Conservation (phyloP, 164 flowering plant species). For the Protea cynaroides region DNA sequence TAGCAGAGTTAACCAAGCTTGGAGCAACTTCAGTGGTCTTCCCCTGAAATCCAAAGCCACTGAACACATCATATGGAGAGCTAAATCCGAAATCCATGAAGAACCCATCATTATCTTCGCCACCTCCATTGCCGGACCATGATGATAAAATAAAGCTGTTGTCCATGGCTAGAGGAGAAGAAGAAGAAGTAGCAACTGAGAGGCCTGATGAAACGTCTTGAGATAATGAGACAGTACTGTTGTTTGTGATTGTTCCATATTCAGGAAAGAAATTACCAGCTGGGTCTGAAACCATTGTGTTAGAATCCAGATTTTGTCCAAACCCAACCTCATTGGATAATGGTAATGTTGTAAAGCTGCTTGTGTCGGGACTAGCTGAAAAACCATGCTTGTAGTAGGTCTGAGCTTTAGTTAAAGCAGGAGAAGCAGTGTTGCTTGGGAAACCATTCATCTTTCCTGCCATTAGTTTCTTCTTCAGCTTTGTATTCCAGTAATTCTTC, state of each 20-base stretch:
- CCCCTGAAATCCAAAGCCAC: constrained; percentile 13
- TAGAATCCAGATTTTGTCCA: constrained; percentile 6
- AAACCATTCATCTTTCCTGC: constrained; percentile 11
- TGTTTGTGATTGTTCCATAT: constrained; percentile 8
- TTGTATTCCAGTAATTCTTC: constrained; percentile 81
- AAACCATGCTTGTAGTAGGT: constrained; percentile 5
- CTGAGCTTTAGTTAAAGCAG: constrained; percentile 5
- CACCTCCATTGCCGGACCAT: constrained; percentile 13
- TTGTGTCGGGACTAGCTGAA: background rate
- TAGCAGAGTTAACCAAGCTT: constrained; percentile 7
- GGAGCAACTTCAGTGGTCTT: constrained; percentile 12
- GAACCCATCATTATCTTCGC: constrained; percentile 11
- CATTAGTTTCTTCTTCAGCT: constrained; percentile 58
- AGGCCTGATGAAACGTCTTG: constrained; percentile 6
- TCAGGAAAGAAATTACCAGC: constrained; percentile 15
- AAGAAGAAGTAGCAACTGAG: background rate
- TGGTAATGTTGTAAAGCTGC: background rate
- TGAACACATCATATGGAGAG: constrained; percentile 10
- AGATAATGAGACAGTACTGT: constrained; percentile 14
- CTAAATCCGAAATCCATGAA: constrained; percentile 19
- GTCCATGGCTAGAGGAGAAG: constrained; percentile 7
- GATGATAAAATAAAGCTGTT: constrained; percentile 4
- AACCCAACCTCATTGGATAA: constrained; percentile 10
- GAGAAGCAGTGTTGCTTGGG: constrained; percentile 7
- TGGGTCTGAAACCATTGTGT: constrained; percentile 8